Base-by-base conservation (phyloP, 768 basidiomycete species). In the Lactarius hatsudake region DNA sequence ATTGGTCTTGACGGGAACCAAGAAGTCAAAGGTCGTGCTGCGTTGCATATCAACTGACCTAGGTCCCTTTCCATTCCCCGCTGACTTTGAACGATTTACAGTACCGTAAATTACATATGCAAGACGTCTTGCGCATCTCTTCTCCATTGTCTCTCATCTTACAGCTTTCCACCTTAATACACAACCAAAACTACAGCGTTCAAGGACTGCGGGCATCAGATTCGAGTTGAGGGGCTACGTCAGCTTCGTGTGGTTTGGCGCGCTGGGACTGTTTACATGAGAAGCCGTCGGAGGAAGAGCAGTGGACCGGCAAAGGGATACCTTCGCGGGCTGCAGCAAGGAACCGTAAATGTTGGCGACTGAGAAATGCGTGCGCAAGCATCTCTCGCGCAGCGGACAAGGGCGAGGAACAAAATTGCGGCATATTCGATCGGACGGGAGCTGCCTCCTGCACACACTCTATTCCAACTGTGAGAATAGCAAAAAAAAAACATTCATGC, bases 371-470 rank as follows among this genome's bases (percentile, higher is more conserved):
- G 58, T 15, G 26, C 32, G 58, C 34, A 2, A n/a, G 38, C 62
- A 67, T 4, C 18, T 28, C 17, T 7, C 5, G 51, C 51, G 23
- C 2, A 1, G 20, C 10, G 18, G 13, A 64, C 26, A 40, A 12
- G 12, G 5, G 30, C 23, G 5, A 0, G 23, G 15, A 51, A 67
- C 58, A 20, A 43, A 67, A n/a, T 7, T 4, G 9, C 20, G 5
- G 18, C 66, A 67, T 42, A 67, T 64, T 7, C 20, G 4, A 48
- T 67, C 66, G 9, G 62, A 59, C 15, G 3, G 10, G 12, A 6
- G 5, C 1, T 26, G n/a, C 4, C 1, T 20, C 40, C 59, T 55
- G 26, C 42, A 56, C 54, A 1, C 10, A 8, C n/a, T 43, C 63
- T 68, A 26, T 56, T 43, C 48, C n/a, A 40, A 48, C 5, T 36